Evolutionary conservation across 106 monocot genomes (phyloP), one percentile per base, ranked within the genome.

Genomic region (Hemerocallis citrina): DNA sequence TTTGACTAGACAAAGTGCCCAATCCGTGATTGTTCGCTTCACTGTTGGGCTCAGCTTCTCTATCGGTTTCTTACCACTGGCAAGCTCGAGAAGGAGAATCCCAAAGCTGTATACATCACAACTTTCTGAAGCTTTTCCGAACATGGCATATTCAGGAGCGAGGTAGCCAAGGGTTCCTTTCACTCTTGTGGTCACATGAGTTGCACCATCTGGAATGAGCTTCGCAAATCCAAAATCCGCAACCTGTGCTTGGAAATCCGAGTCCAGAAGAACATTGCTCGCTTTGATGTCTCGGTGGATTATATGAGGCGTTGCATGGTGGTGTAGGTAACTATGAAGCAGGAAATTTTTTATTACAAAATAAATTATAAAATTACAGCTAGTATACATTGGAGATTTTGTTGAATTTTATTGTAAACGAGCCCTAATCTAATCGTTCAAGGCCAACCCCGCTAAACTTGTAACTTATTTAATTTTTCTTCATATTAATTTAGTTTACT

Each of bases 201-300:
- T 65, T 21, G 36, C 37, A 36, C 51, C 49, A 34, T 65, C 65
- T 9, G 65, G 65, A 50, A 65, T 52, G 21, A 65, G 65, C 65
- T 51, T 65, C 6, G 50, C 50, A 16, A 65, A 65, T 37, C 65
- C 65, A 30, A 66, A 66, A 41, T 66, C 66, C 3, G 66, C 52
- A 52, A 66, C 55, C 4, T 41, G 23, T n/a, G 54, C 66, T 17
- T 66, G 66, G 32, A 66, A 66, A 29, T 55, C 40, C 0, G 66
- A 55, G 35, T 66, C 65, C 10, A 65, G 65, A 22, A 65, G 36
- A 22, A 64, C 64, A 23, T 64, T 64, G 32, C 48, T 64, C 25
- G 64, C 64, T 22, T 64, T 64, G 46, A 64, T 64, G 33, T 64
- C 64, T 15, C 44, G 27, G 34, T 65, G 65, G 65, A 65, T 52